These are phyloP conservation scores for Strobilomyces confusus DNA, from an alignment of 768 basidiomycete genomes.

Conservation along the genomic window DNA sequence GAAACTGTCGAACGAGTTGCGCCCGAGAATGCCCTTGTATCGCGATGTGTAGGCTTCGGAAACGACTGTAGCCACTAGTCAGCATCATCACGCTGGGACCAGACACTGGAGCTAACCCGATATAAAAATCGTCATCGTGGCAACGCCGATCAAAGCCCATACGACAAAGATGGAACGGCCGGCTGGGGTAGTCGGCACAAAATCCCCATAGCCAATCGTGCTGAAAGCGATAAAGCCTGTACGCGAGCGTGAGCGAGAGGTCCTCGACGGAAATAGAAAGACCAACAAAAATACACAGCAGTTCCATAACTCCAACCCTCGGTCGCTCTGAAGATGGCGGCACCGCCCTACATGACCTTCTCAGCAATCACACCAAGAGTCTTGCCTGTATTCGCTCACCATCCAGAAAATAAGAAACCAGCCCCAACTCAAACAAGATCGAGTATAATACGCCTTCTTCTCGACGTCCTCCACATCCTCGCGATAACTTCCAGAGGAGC, in stretches of 20 bases:
- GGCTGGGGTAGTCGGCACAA: constrained; percentile 55
- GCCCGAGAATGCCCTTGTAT: constrained; percentile 58
- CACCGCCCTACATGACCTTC: constrained; percentile 46
- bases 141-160: constrained; percentile 77
- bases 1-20: constrained; percentile 41
- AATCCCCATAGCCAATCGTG: constrained; percentile 73
- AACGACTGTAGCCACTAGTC: constrained; percentile 41
- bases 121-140: constrained; percentile 69
- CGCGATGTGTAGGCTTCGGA: constrained; percentile 62
- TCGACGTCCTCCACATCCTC: constrained; percentile 36
- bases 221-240: constrained; percentile 70
- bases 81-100: not conserved
- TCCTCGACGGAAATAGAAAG: not conserved
- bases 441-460: constrained; percentile 50
- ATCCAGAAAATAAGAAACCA: constrained; percentile 79
- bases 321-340: constrained; percentile 62
- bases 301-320: constrained; percentile 64
- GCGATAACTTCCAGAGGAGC: constrained; percentile 15
- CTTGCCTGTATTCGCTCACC: constrained; percentile 33
- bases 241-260: not conserved
- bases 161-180: constrained; percentile 74
- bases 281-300: constrained; percentile 71
- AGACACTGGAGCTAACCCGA: constrained; percentile 45
- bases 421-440: constrained; percentile 52
- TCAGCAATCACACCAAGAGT: constrained; percentile 4